Conservation (phyloP, 31 red algal species). For the Porphyra umbilicalis region DNA sequence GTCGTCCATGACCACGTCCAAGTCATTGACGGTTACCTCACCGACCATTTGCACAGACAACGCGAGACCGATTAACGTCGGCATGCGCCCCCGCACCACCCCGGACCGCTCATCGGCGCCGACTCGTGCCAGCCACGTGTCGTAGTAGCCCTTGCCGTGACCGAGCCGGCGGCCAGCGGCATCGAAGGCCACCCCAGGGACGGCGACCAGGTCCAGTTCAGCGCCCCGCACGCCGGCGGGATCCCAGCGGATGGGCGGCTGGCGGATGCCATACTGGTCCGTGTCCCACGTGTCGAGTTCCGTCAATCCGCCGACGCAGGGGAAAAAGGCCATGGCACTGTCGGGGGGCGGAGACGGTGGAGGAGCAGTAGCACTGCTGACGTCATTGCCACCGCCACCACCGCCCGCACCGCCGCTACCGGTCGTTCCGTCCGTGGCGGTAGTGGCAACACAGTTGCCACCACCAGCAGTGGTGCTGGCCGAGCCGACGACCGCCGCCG, state of each 20-base stretch:
- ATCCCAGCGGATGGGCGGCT: conserved; percentile 55
- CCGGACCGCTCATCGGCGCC: background rate
- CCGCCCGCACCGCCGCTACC: too few species aligned
- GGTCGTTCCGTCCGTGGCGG: too few species aligned
- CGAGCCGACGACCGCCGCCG: conserved; percentile 16
- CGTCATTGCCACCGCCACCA: too few species aligned
- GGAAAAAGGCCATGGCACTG: too few species aligned
- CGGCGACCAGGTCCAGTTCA: conserved; percentile 73
- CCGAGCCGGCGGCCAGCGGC: conserved; percentile 51
- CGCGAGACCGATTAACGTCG: conserved; percentile 24
- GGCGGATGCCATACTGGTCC: conserved; percentile 44
- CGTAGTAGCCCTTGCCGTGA: conserved; percentile 89
- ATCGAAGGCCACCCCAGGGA: conserved; percentile 93
- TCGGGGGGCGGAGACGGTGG: background rate
- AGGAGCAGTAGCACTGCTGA: too few species aligned
- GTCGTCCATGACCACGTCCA: conserved; percentile 37
- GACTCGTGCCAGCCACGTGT: conserved; percentile 23
- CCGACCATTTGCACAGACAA: conserved; percentile 40
- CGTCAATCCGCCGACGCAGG: too few species aligned
- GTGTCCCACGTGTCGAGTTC: conserved; percentile 41
- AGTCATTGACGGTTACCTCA: conserved; percentile 28
- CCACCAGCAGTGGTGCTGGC: too few species aligned
- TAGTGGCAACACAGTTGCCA: too few species aligned
- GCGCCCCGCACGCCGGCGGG: too few species aligned
- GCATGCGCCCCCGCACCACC: conserved; percentile 5